Base-by-base conservation (phyloP, 257 asterid species). In the Salvia miltiorrhiza region DNA sequence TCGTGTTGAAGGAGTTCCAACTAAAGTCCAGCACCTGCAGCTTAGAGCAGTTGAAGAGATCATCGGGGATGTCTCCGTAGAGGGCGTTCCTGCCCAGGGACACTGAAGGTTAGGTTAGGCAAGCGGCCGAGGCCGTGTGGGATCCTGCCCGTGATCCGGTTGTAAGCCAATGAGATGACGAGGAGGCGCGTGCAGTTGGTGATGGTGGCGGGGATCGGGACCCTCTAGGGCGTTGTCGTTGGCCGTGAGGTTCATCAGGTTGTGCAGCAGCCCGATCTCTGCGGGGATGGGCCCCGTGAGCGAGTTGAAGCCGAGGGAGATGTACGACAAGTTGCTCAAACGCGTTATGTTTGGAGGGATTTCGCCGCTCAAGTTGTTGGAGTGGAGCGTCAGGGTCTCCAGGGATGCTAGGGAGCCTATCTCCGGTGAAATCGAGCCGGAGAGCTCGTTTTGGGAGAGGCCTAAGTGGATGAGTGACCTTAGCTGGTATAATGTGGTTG, bases 331-430 rank as follows among this genome's bases (percentile, higher is more conserved):
- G 81, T 86, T 89, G 73, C 73, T 58, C 79, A 89, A 65, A 33
- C 57, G 69, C 7, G 96, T 85, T 71, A 92, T 67, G 12, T 80
- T 77, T 24, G 82, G 53, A 21, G 97, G 98, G 58, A 89, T 75
- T 68, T 70, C 87, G 12, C 95, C 96, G 0, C 84, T 80, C 64
- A 92, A 83, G 26, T 79, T 78, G 73, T 89, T 92, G 3, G 73
- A 71, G 53, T 92, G 98, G 66, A 92, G 94, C 39, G 96, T 92
- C 16, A 92, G 73, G 10, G 87, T 78, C 77, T 86, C 24, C 19
- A 92, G 66, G 19, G 98, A 86, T 63, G 65, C 76, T 79, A 86
- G 65, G 9, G 78, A 80, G 21, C 82, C 87, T 2, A 92, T 76
- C 41, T 57, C 68, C 1, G 82, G 30, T 24, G 95, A 86, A 45